Conservation (phyloP, 176 grass and related monocot species). For the Carex myosuroides region DNA sequence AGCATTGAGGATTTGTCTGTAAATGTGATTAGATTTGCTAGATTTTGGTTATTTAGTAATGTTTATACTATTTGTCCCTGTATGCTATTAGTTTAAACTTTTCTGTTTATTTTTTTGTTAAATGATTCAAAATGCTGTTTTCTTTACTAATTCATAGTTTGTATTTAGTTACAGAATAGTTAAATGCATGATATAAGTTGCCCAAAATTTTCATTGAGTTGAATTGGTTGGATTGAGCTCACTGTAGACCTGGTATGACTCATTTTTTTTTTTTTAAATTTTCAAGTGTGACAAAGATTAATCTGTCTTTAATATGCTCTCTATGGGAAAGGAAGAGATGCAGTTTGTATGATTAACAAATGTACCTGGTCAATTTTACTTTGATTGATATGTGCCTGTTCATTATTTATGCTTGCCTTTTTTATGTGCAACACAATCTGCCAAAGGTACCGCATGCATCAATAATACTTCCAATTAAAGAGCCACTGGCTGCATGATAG, state of each 20-base stretch:
- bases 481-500: no score
- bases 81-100: background rate
- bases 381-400: background rate
- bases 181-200: background rate
- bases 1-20: slow-evolving; percentile 11
- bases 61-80: background rate
- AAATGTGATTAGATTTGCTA: background rate
- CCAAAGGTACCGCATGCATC: background rate
- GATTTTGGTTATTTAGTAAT: slow-evolving; percentile 7
- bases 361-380: background rate
- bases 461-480: no score
- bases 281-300: background rate
- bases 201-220: background rate
- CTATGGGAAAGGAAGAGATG: background rate
- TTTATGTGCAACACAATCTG: background rate
- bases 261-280: background rate
- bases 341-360: background rate
- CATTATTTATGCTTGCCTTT: background rate
- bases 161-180: background rate
- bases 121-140: background rate
- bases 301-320: background rate
- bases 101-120: background rate
- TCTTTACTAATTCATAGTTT: background rate
- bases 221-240: background rate
- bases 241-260: background rate